phyloP scores from a whole-genome alignment of 2,329 filamentous ascomycete genomes.

The Phaeosphaeriaceae sp. region DNA sequence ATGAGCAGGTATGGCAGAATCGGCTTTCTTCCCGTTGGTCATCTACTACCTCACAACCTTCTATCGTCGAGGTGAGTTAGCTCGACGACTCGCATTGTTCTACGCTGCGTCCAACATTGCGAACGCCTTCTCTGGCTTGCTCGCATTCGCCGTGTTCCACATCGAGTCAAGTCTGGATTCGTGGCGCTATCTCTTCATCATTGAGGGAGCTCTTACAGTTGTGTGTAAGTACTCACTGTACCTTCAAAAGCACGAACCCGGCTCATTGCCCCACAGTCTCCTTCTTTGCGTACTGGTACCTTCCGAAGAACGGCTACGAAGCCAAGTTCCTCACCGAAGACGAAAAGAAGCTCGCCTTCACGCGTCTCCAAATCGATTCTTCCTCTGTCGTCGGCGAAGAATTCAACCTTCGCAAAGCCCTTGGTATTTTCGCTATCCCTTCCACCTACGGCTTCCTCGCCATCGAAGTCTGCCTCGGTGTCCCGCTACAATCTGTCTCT shows the following conservation, averaged over 20 bases:
- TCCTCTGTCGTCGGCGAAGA: slow-evolving; percentile 68
- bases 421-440: slow-evolving; percentile 62
- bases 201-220: slow-evolving; percentile 66
- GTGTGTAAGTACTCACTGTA: slow-evolving; percentile 44
- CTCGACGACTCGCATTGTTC: slow-evolving; percentile 73
- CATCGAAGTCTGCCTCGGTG: slow-evolving; percentile 67
- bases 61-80: slow-evolving; percentile 75
- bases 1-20: slow-evolving; percentile 62
- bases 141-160: slow-evolving; percentile 68
- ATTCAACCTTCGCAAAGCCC: slow-evolving; percentile 60
- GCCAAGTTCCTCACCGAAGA: slow-evolving; percentile 70
- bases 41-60: slow-evolving; percentile 69
- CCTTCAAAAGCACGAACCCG: neutral
- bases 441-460: slow-evolving; percentile 61
- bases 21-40: slow-evolving; percentile 73
- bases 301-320: slow-evolving; percentile 69
- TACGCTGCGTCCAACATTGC: slow-evolving; percentile 80
- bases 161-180: slow-evolving; percentile 59
- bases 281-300: slow-evolving; percentile 71
- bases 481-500: slow-evolving; percentile 63
- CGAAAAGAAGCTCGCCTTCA: slow-evolving; percentile 72
- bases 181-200: slow-evolving; percentile 72
- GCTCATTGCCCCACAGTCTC: slow-evolving; percentile 44
- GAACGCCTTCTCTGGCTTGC: slow-evolving; percentile 67
- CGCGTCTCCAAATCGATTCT: slow-evolving; percentile 77